phyloP scores from a whole-genome alignment of 768 basidiomycete genomes.

The Clitopilus hobsonii region DNA sequence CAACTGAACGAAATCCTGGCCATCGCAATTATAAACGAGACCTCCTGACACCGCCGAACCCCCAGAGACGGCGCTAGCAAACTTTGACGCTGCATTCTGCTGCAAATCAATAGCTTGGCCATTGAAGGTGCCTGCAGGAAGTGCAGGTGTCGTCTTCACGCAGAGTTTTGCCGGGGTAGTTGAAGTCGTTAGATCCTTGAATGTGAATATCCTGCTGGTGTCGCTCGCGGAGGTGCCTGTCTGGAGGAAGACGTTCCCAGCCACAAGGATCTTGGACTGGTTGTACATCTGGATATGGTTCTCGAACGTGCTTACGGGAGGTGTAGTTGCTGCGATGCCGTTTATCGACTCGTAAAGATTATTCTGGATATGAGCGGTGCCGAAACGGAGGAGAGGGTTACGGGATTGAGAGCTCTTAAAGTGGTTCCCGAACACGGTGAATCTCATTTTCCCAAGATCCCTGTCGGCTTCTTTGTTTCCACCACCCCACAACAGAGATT shows the following conservation, averaged over 20 bases:
- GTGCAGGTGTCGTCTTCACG: constrained; percentile 5
- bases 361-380: constrained; percentile 12
- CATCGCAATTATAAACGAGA: not conserved
- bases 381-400: constrained; percentile 14
- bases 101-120: constrained; percentile 1
- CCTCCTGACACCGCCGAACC: not conserved
- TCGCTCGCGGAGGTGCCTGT: constrained; percentile 8
- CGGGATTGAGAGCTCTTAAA: constrained; percentile 12
- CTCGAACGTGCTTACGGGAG: constrained; percentile 11
- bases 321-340: not conserved
- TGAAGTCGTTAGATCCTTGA: constrained; percentile 9
- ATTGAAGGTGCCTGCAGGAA: constrained; percentile 8
- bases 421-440: constrained; percentile 11
- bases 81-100: not conserved
- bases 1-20: not conserved
- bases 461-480: constrained; percentile 12
- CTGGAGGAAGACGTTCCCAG: constrained; percentile 14
- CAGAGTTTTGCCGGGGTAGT: constrained; percentile 10
- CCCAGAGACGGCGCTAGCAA: not conserved
- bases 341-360: constrained; percentile 11
- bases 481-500: constrained; percentile 11
- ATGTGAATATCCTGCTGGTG: constrained; percentile 10
- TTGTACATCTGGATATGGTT: constrained; percentile 10
- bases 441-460: constrained; percentile 13
- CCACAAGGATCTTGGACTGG: constrained; percentile 12